Percentiles rank a stretch among this genome's conserved stretches.
Evolutionary conservation across 192 early-diverging fungal genomes (phyloP).

Genomic region (Coemansia sp.): DNA sequence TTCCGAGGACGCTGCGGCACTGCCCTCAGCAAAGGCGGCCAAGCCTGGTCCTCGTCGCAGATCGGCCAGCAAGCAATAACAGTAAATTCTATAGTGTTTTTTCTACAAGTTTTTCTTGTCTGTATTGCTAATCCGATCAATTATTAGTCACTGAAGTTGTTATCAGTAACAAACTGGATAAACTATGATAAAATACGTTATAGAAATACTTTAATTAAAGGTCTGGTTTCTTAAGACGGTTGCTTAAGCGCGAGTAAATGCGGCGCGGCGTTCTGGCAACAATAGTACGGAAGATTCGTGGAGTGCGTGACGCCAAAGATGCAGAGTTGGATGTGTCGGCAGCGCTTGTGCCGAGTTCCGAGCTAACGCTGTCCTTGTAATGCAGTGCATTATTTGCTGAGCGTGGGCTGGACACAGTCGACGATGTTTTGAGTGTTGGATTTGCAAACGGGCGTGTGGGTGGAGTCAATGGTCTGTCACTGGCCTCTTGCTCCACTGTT

Average conservation of each 20-base stretch:
- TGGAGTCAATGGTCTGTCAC: not conserved
- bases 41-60: conserved; percentile 22
- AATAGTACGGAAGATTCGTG: conserved; percentile 14
- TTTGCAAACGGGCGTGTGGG: not conserved
- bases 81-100: conserved; percentile 2
- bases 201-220: not conserved
- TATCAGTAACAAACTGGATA: too few species aligned
- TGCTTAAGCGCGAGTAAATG: conserved; percentile 24
- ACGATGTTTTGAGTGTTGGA: too few species aligned
- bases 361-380: conserved; percentile 9
- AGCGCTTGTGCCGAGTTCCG: not conserved
- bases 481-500: not conserved
- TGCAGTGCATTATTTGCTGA: not conserved
- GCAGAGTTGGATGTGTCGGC: not conserved
- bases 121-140: not conserved
- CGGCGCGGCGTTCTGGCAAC: conserved; percentile 26
- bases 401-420: not conserved
- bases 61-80: conserved; percentile 21
- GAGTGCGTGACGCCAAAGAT: conserved; percentile 10
- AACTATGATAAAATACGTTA: too few species aligned
- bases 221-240: conserved; percentile 5
- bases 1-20: conserved; percentile 4
- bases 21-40: conserved; percentile 17
- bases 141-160: not conserved
- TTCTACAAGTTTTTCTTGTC: not conserved